phyloP scores from a whole-genome alignment of 2,329 filamentous ascomycete genomes.

The Ophiosphaerella korrae region DNA sequence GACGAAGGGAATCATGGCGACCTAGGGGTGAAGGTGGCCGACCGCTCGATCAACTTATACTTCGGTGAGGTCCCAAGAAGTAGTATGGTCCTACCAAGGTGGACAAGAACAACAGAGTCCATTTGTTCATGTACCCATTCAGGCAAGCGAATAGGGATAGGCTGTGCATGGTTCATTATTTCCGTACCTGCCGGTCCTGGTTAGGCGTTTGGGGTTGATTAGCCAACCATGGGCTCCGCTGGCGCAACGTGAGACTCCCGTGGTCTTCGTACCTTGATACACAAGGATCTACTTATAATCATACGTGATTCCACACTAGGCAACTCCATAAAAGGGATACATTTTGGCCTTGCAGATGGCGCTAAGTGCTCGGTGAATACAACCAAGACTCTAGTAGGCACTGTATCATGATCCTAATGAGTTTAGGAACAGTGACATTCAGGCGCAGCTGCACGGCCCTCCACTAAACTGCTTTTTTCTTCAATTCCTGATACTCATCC shows the following conservation, averaged over 20 bases:
- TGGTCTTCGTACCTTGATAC: not conserved
- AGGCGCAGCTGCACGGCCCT: no score
- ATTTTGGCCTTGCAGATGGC: no score
- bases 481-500: slow-evolving; percentile 24
- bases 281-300: no score
- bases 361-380: no score
- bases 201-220: slow-evolving; percentile 1
- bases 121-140: not conserved
- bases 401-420: no score
- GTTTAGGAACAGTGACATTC: no score
- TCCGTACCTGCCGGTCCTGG: slow-evolving; percentile 17
- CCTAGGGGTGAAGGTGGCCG: not conserved
- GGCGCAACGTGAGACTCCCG: slow-evolving; percentile 23
- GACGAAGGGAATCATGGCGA: not conserved
- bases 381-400: no score
- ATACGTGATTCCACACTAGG: no score
- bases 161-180: slow-evolving; percentile 1
- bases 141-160: not conserved
- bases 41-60: not conserved
- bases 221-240: slow-evolving; percentile 18
- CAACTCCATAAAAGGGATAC: not conserved
- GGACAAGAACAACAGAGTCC: not conserved
- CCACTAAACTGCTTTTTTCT: not conserved
- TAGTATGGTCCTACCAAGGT: no score
- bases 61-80: no score